Conservation (phyloP, 2,329 filamentous ascomycete species). For the Pseudogymnoascus sp. region DNA sequence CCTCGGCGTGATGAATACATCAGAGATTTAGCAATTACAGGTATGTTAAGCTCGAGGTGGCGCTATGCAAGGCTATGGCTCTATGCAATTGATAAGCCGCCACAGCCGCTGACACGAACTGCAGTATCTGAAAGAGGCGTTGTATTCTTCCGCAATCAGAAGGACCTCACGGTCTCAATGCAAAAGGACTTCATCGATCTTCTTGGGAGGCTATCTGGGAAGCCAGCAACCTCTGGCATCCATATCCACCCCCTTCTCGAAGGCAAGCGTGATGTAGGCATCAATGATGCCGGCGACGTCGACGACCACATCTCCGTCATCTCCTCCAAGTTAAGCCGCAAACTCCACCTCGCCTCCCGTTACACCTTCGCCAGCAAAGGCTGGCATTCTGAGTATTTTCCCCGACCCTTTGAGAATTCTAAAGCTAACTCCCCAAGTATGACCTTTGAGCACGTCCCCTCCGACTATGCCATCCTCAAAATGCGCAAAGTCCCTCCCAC, state of each 20-base stretch:
- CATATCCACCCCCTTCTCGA: conserved; percentile 8
- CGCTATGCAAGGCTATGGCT: not conserved
- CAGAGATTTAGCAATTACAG: conserved; percentile 9
- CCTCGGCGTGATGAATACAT: conserved; percentile 10
- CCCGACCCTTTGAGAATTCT: not conserved
- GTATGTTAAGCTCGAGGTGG: not conserved
- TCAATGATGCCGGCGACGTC: conserved; percentile 12
- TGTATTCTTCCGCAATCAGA: conserved; percentile 50
- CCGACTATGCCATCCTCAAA: conserved; percentile 41
- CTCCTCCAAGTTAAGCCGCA: conserved; percentile 4
- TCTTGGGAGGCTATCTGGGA: not conserved
- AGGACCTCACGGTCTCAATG: conserved; percentile 40
- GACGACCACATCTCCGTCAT: conserved; percentile 11
- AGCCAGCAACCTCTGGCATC: conserved; percentile 1
- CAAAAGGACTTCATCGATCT: not conserved
- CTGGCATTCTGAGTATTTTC: not conserved
- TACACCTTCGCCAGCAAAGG: conserved; percentile 10
- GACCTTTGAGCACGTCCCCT: conserved; percentile 40
- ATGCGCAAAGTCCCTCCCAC: conserved; percentile 36
- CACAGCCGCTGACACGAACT: not conserved
- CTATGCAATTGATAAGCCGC: not conserved
- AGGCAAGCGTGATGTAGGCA: conserved; percentile 15
- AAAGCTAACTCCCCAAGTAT: conserved; percentile 24
- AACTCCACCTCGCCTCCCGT: conserved; percentile 10
- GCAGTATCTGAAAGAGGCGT: conserved; percentile 34